phyloP scores from a whole-genome alignment of 345 rosid genomes.

The Citrus australasica region DNA sequence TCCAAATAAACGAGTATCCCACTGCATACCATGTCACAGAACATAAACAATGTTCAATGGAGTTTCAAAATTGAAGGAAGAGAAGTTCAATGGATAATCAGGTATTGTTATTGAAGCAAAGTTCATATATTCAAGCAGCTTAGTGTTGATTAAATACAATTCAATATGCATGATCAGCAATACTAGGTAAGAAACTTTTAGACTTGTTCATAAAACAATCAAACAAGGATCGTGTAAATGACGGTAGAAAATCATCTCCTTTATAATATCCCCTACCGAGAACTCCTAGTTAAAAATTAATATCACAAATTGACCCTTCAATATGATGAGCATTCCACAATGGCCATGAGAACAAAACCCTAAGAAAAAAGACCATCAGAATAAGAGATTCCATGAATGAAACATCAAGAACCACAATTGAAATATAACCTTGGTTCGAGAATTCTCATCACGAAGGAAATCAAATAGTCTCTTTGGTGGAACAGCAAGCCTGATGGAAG shows the following conservation, averaged over 20 bases:
- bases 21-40: constrained; percentile 21
- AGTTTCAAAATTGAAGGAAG: neutral
- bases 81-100: neutral
- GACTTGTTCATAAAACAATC: too few relatives aligned
- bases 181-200: neutral
- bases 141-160: neutral
- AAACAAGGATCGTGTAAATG: too few relatives aligned
- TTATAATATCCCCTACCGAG: neutral
- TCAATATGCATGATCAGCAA: neutral
- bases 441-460: constrained; percentile 20
- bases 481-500: constrained; percentile 28
- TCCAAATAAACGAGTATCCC: constrained; percentile 35
- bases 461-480: constrained; percentile 24
- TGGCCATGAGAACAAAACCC: neutral
- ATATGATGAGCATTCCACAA: neutral
- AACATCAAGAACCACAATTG: neutral
- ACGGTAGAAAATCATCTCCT: neutral
- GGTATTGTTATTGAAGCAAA: neutral
- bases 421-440: constrained; percentile 33
- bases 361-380: neutral
- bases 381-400: neutral
- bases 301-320: neutral
- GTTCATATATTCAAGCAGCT: neutral
- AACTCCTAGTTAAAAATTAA: neutral
- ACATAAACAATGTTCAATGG: neutral